Conservation (phyloP, 1,284 basidiomycete species). For the Spongiforma sp. region DNA sequence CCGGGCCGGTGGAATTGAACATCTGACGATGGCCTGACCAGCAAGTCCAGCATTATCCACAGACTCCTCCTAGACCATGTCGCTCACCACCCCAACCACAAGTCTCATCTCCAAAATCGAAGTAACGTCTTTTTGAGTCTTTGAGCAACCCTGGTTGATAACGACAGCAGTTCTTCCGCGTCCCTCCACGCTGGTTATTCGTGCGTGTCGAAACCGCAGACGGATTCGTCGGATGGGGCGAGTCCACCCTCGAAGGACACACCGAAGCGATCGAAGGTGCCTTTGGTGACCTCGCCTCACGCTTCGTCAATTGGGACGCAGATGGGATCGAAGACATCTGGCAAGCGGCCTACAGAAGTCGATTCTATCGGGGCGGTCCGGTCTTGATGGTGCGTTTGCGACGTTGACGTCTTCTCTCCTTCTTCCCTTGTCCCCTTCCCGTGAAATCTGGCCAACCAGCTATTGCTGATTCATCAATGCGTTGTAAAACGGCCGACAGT, state of each 20-base stretch:
- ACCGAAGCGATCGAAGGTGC: conserved; percentile 82
- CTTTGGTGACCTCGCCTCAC: conserved; percentile 61
- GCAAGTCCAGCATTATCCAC: too few relatives aligned
- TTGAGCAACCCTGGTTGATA: background rate
- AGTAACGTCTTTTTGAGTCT: conserved; percentile 3
- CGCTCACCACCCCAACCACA: conserved; percentile 16
- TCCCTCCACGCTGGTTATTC: conserved; percentile 80
- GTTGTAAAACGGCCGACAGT: conserved; percentile 33
- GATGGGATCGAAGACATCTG: conserved; percentile 77
- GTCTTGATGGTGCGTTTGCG: conserved; percentile 59
- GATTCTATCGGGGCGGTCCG: conserved; percentile 78
- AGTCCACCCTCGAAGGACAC: conserved; percentile 71
- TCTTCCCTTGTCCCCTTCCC: too few relatives aligned
- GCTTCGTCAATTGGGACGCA: conserved; percentile 71
- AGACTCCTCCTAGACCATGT: too few relatives aligned
- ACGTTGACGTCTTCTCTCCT: background rate
- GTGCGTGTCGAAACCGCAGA: conserved; percentile 73
- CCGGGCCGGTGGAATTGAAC: too few relatives aligned
- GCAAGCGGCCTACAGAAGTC: conserved; percentile 66
- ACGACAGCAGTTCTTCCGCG: conserved; percentile 60
- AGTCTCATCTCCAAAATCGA: conserved; percentile 30
- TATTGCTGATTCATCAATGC: too few relatives aligned
- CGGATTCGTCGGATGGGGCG: conserved; percentile 75
- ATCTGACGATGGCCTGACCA: too few relatives aligned
- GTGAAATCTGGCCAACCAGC: too few relatives aligned